These are phyloP conservation scores for Plantago rigida DNA, from an alignment of 305 asterid species.

Conservation along the genomic window DNA sequence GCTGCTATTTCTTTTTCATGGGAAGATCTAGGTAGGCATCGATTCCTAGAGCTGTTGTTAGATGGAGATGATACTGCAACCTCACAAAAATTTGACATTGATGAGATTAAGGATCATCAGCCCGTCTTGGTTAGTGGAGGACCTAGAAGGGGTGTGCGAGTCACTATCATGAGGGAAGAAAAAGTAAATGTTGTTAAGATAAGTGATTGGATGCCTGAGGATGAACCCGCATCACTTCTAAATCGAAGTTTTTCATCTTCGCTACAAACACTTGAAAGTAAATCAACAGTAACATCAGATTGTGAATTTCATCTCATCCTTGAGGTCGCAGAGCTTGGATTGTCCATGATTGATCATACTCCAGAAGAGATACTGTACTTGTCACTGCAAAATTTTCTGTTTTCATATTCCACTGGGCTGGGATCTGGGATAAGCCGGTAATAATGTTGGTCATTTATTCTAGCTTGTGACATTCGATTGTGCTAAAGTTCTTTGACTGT, in stretches of 20 bases:
- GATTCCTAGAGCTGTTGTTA: conserved; percentile 58
- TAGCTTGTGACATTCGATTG: background rate
- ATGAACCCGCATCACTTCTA: conserved; percentile 34
- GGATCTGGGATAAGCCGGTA: conserved; percentile 96
- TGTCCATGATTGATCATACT: conserved; percentile 92
- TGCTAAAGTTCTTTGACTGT: background rate
- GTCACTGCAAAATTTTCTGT: conserved; percentile 67
- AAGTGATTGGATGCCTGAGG: conserved; percentile 87
- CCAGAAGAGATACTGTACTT: conserved; percentile 95
- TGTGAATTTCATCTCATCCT: conserved; percentile 79
- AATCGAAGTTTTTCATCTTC: conserved; percentile 43
- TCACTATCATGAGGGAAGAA: conserved; percentile 74
- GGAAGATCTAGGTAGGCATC: conserved; percentile 90
- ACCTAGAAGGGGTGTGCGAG: conserved; percentile 55
- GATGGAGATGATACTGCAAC: conserved; percentile 67
- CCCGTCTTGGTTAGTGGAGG: conserved; percentile 61
- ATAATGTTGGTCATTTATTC: conserved; percentile 23
- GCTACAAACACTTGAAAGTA: conserved; percentile 39
- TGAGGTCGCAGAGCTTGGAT: conserved; percentile 90
- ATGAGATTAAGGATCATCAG: conserved; percentile 79
- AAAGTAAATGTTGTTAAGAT: conserved; percentile 74
- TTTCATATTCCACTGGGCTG: conserved; percentile 90
- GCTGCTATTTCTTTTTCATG: conserved; percentile 80
- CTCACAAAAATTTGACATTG: conserved; percentile 70
- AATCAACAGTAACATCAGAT: conserved; percentile 43